phyloP scores from a whole-genome alignment of 2,329 filamentous ascomycete genomes.

The Thielaviopsis euricoi region DNA sequence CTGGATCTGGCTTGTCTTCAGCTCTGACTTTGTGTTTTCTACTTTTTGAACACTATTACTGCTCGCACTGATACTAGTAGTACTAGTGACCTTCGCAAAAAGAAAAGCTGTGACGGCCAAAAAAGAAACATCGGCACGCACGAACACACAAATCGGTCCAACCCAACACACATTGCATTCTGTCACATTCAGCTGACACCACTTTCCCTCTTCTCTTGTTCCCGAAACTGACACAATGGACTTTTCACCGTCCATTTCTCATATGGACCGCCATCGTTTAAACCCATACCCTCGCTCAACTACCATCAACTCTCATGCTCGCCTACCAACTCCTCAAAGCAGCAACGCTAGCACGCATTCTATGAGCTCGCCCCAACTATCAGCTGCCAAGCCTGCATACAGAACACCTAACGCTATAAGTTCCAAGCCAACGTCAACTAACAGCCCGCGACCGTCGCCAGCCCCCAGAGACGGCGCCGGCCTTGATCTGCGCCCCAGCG shows the following conservation, averaged over 20 bases:
- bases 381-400: slow-evolving; percentile 19
- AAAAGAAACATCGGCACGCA: not conserved
- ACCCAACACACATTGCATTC: no score
- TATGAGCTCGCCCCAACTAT: slow-evolving; percentile 21
- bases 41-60: not conserved
- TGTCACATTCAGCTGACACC: not conserved
- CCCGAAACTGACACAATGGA: slow-evolving; percentile 5
- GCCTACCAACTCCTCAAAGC: slow-evolving; percentile 21
- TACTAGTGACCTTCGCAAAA: no score
- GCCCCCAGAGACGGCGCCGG: slow-evolving; percentile 25
- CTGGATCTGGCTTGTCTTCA: not conserved
- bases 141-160: not conserved
- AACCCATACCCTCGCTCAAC: slow-evolving; percentile 19
- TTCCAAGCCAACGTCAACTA: slow-evolving; percentile 19
- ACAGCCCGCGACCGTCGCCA: slow-evolving; percentile 25
- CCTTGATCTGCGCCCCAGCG: slow-evolving; percentile 24
- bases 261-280: slow-evolving; percentile 31
- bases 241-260: slow-evolving; percentile 24
- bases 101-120: not conserved
- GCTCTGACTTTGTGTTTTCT: not conserved
- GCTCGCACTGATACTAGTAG: no score
- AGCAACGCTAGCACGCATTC: slow-evolving; percentile 27
- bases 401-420: slow-evolving; percentile 25
- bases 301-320: slow-evolving; percentile 8
- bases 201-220: not conserved